Conservation (phyloP, 192 early-diverging fungal species). For the Coemansia javaensis region DNA sequence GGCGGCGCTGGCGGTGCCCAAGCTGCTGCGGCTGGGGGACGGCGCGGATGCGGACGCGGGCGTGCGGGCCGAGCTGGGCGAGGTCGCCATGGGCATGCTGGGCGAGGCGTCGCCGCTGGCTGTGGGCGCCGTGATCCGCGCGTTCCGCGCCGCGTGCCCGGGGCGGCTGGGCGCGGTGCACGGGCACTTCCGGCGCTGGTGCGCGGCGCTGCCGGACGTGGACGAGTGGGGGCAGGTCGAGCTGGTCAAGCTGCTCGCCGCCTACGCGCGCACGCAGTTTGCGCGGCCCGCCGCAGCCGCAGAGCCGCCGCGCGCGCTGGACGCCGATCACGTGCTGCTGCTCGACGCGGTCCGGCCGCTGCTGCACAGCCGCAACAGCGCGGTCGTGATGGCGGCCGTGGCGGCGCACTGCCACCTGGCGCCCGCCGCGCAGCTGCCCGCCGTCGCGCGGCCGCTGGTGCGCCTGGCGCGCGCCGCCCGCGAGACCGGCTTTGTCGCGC, state of each 20-base stretch:
- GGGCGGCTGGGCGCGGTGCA: slow-evolving; percentile 82
- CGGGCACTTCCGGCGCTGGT: slow-evolving; percentile 81
- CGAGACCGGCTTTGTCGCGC: slow-evolving; percentile 75
- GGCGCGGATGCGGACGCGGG: too few relatives aligned
- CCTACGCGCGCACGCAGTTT: slow-evolving; percentile 70
- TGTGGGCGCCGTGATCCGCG: slow-evolving; percentile 78
- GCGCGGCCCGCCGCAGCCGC: not conserved
- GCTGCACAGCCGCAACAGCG: slow-evolving; percentile 79
- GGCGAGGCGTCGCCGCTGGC: slow-evolving; percentile 82
- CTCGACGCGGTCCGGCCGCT: slow-evolving; percentile 64
- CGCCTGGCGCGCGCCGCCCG: slow-evolving; percentile 65
- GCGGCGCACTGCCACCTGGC: slow-evolving; percentile 67
- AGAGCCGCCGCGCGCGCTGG: slow-evolving; percentile 53
- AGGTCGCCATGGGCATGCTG: slow-evolving; percentile 69
- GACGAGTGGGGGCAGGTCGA: slow-evolving; percentile 97
- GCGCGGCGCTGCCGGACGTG: slow-evolving; percentile 74
- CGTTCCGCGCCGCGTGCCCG: slow-evolving; percentile 85
- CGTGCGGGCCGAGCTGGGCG: slow-evolving; percentile 71
- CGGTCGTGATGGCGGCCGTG: slow-evolving; percentile 68
- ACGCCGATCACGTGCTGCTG: slow-evolving; percentile 77
- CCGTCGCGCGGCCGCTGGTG: slow-evolving; percentile 67
- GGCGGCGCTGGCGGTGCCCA: slow-evolving; percentile 86
- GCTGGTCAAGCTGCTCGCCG: slow-evolving; percentile 68
- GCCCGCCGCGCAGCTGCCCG: slow-evolving; percentile 51
- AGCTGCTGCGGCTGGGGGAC: slow-evolving; percentile 67